Evolutionary conservation across 2,329 filamentous ascomycete genomes (phyloP).

Genomic region (Aureobasidium sp.): DNA sequence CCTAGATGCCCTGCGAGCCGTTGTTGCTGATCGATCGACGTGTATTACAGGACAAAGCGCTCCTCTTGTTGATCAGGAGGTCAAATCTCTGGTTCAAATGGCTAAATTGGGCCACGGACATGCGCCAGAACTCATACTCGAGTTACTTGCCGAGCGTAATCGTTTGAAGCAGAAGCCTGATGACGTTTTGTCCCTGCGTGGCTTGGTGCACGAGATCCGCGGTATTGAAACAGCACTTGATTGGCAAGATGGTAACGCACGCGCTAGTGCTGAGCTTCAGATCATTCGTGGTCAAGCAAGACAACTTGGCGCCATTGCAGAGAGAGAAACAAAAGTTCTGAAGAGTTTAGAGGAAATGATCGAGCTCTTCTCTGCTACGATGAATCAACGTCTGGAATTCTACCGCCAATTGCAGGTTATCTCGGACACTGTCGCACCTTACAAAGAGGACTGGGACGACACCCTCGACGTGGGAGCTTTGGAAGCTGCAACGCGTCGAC

Average conservation of each 20-base stretch:
- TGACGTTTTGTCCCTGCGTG: conserved; percentile 60
- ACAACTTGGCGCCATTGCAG: conserved; percentile 47
- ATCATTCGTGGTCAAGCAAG: conserved; percentile 60
- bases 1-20: conserved; percentile 66
- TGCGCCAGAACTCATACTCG: conserved; percentile 56
- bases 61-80: conserved; percentile 65
- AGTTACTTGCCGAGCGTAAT: conserved; percentile 41
- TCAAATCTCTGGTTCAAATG: conserved; percentile 36
- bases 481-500: conserved; percentile 35
- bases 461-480: conserved; percentile 47
- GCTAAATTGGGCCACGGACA: conserved; percentile 57
- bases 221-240: conserved; percentile 54
- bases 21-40: conserved; percentile 71
- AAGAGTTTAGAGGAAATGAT: conserved; percentile 59
- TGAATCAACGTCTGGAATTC: conserved; percentile 82
- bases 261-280: conserved; percentile 55
- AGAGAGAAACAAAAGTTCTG: conserved; percentile 46
- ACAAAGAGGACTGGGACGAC: conserved; percentile 56
- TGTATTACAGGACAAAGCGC: conserved; percentile 73
- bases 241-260: conserved; percentile 48
- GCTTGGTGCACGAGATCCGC: conserved; percentile 62
- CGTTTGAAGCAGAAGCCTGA: conserved; percentile 42
- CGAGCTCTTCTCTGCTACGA: conserved; percentile 65
- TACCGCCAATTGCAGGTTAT: conserved; percentile 85
- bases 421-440: conserved; percentile 78